A percentile compares a stretch with the other conserved stretches of the same genome.
Conservation (phyloP, 139 green algal species). For the Chlamydomonas asymmetrica region DNA sequence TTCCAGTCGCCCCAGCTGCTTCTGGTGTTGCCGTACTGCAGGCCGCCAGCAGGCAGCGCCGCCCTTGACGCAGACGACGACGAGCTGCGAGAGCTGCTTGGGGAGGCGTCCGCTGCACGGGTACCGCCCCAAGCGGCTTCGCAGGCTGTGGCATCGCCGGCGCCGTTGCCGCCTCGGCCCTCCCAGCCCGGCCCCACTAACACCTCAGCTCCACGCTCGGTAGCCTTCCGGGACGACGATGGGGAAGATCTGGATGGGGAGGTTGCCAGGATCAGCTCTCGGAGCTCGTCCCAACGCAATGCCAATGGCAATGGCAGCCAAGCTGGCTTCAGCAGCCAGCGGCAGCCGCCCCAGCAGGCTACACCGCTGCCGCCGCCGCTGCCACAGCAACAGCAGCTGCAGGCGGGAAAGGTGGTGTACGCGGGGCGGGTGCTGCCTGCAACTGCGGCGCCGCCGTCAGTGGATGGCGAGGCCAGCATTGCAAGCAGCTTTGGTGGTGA, state of each 20-base stretch:
- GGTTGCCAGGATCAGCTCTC: background rate
- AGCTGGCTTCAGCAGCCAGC: background rate
- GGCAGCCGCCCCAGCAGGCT: background rate
- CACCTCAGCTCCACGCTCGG: background rate
- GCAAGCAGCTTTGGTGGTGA: too few relatives aligned
- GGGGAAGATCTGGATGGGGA: background rate
- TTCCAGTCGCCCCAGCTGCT: too few relatives aligned
- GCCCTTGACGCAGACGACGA: conserved; percentile 7
- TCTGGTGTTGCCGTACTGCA: too few relatives aligned
- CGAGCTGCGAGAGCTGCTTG: conserved; percentile 15
- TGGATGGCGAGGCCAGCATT: too few relatives aligned
- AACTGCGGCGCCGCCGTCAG: too few relatives aligned
- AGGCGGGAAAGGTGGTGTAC: background rate
- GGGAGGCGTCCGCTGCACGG: background rate
- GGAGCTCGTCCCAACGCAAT: too few relatives aligned
- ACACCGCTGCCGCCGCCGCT: background rate
- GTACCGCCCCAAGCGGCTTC: background rate
- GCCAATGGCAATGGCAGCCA: background rate
- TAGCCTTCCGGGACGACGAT: background rate
- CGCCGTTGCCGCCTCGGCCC: too few relatives aligned
- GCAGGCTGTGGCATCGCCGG: background rate
- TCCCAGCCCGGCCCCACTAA: background rate
- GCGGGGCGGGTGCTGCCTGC: too few relatives aligned
- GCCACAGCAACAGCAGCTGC: background rate
- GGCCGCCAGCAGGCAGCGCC: background rate